Conservation (phyloP, 2,329 filamentous ascomycete species). For the Colletotrichum noveboracense region DNA sequence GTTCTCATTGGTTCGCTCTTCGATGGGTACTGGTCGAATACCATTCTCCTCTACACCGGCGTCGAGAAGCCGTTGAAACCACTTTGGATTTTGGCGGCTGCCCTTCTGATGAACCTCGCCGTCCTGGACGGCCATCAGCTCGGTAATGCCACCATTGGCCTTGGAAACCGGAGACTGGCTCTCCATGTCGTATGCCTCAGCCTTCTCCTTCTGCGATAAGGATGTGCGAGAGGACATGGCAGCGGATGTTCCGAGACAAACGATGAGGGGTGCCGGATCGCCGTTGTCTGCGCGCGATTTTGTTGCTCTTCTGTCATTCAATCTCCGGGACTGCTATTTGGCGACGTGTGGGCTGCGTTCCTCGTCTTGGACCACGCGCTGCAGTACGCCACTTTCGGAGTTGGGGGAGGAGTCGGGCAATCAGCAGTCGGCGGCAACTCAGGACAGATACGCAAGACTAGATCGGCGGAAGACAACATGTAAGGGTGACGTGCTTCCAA, state of each 20-base stretch:
- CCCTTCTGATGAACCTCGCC: conserved; percentile 36
- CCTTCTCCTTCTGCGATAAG: not conserved
- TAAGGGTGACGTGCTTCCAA: not conserved
- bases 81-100: conserved; percentile 35
- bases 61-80: conserved; percentile 48
- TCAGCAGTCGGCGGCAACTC: not conserved
- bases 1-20: conserved; percentile 56
- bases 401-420: not conserved
- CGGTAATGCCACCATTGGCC: conserved; percentile 23
- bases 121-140: conserved; percentile 29
- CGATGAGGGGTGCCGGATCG: not conserved
- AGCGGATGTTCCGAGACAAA: not conserved
- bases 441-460: not conserved
- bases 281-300: not conserved
- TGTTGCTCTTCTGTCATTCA: not conserved
- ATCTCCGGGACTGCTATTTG: not conserved
- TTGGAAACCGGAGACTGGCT: conserved; percentile 10
- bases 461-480: not conserved
- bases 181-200: conserved; percentile 7
- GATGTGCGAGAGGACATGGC: conserved; percentile 9
- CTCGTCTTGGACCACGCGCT: not conserved
- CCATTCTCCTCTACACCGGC: conserved; percentile 59
- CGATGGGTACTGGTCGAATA: conserved; percentile 59
- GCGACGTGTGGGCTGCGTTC: not conserved
- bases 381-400: not conserved